Percentiles rank a stretch among this genome's conserved stretches.
phyloP scores from a whole-genome alignment of 192 early-diverging fungal species.

The Coemansia furcata region DNA sequence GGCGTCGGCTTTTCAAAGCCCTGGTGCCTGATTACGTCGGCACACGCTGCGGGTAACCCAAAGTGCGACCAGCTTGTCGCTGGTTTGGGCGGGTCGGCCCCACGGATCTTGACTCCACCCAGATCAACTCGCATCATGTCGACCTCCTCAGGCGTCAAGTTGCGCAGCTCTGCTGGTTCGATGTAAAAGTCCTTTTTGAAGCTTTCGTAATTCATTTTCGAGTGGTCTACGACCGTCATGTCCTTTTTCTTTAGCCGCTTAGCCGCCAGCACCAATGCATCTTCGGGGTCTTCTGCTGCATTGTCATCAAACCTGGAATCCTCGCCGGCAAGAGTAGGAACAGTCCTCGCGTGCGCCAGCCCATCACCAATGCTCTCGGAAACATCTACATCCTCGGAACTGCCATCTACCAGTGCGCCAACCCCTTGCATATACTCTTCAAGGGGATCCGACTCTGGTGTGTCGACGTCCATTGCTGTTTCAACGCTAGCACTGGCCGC shows the following conservation, averaged over 20 bases:
- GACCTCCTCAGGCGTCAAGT: conserved; percentile 80
- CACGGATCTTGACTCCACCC: conserved; percentile 92
- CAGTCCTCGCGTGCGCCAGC: neutral
- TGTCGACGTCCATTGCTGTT: conserved; percentile 45
- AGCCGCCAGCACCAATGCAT: conserved; percentile 74
- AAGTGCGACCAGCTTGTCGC: conserved; percentile 93
- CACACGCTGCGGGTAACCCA: conserved; percentile 80
- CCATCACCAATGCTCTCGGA: conserved; percentile 12
- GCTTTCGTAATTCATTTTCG: conserved; percentile 76
- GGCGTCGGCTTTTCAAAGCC: conserved; percentile 81
- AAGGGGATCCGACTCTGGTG: conserved; percentile 62
- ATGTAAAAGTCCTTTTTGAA: conserved; percentile 95
- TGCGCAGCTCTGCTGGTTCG: conserved; percentile 86
- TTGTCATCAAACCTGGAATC: conserved; percentile 56
- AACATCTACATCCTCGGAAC: conserved; percentile 11
- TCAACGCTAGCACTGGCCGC: neutral
- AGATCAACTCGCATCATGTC: conserved; percentile 79
- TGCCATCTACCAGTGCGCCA: neutral
- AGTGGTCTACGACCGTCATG: conserved; percentile 81
- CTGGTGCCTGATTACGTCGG: conserved; percentile 48
- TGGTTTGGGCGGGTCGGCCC: conserved; percentile 89
- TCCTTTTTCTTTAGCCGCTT: conserved; percentile 92
- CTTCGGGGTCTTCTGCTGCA: conserved; percentile 56
- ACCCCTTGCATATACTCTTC: conserved; percentile 83
- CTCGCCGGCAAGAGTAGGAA: conserved; percentile 43